A percentile compares a stretch with the other conserved stretches of the same genome.
These are phyloP conservation scores for Corynespora cassiicola DNA, from an alignment of 2,329 filamentous ascomycete genomes.

Conservation along the genomic window DNA sequence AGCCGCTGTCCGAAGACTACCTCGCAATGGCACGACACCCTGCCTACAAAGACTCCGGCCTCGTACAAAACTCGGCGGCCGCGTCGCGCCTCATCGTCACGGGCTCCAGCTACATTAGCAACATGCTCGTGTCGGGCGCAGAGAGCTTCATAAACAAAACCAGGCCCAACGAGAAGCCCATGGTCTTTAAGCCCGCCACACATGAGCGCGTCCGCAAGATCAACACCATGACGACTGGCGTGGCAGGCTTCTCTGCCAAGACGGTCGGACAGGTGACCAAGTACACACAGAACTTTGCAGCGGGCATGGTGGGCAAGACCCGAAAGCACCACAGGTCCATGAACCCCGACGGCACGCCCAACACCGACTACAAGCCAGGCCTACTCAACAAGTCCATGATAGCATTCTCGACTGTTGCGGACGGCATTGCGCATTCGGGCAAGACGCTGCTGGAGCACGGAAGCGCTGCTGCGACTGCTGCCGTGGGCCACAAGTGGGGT, in stretches of 20 bases:
- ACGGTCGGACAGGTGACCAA: conserved; percentile 85
- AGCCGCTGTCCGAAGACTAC: conserved; percentile 73
- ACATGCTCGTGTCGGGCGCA: conserved; percentile 77
- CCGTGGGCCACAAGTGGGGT: conserved; percentile 91
- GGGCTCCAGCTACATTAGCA: conserved; percentile 79
- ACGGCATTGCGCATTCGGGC: conserved; percentile 89
- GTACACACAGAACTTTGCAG: conserved; percentile 89
- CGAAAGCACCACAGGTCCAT: conserved; percentile 65
- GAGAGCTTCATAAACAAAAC: conserved; percentile 81
- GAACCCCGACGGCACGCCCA: conserved; percentile 72
- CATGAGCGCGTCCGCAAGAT: conserved; percentile 87
- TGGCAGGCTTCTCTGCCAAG: conserved; percentile 80
- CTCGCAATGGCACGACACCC: conserved; percentile 82
- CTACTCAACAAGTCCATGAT: conserved; percentile 95
- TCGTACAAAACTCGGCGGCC: conserved; percentile 85
- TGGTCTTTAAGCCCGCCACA: conserved; percentile 86
- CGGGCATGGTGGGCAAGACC: conserved; percentile 71
- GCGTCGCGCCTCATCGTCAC: conserved; percentile 94
- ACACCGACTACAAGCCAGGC: conserved; percentile 79
- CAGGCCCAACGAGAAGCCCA: conserved; percentile 77
- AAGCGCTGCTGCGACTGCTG: conserved; percentile 79
- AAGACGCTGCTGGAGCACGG: conserved; percentile 77
- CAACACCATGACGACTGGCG: conserved; percentile 81
- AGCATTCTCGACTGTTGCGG: conserved; percentile 92
- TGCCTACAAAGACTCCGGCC: conserved; percentile 84